phyloP scores from a whole-genome alignment of 2,329 filamentous ascomycete genomes.

The Pyrenophora seminiperda region DNA sequence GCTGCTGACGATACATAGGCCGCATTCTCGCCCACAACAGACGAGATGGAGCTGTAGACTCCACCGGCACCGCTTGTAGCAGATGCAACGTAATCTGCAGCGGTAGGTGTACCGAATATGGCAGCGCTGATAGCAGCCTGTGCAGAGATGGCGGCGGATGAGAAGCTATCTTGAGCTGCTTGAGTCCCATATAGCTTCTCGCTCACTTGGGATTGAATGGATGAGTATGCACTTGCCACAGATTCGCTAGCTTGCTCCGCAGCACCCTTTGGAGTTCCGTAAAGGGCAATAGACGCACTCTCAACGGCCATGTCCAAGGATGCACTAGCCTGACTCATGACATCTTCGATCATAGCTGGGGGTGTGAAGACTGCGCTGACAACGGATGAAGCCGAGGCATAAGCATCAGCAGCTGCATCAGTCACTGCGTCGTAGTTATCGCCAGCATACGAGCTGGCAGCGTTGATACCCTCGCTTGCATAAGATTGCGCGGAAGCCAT shows the following conservation, averaged over 20 bases:
- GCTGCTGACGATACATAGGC: slow-evolving; percentile 41
- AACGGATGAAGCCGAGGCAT: slow-evolving; percentile 54
- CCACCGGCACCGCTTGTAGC: slow-evolving; percentile 52
- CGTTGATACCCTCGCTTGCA: slow-evolving; percentile 50
- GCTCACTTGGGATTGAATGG: slow-evolving; percentile 56
- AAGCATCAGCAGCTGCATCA: slow-evolving; percentile 58
- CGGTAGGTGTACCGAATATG: slow-evolving; percentile 62
- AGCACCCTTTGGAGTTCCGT: slow-evolving; percentile 61
- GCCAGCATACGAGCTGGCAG: slow-evolving; percentile 59
- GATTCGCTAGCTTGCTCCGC: slow-evolving; percentile 61
- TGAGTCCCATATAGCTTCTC: slow-evolving; percentile 62
- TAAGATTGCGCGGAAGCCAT: slow-evolving; percentile 61
- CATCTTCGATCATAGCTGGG: slow-evolving; percentile 62
- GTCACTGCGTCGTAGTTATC: slow-evolving; percentile 54
- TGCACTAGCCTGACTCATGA: slow-evolving; percentile 61
- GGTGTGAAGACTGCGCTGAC: slow-evolving; percentile 60
- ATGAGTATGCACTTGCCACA: slow-evolving; percentile 59
- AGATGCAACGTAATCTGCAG: slow-evolving; percentile 51
- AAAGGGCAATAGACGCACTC: slow-evolving; percentile 62
- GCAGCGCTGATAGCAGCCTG: slow-evolving; percentile 60
- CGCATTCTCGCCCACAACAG: slow-evolving; percentile 25
- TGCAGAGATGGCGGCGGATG: slow-evolving; percentile 60
- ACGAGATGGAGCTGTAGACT: slow-evolving; percentile 23
- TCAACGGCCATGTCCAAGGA: slow-evolving; percentile 64
- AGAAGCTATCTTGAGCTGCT: slow-evolving; percentile 59